phyloP scores from a whole-genome alignment of 768 basidiomycete species.

The Suillus fuscotomentosus region DNA sequence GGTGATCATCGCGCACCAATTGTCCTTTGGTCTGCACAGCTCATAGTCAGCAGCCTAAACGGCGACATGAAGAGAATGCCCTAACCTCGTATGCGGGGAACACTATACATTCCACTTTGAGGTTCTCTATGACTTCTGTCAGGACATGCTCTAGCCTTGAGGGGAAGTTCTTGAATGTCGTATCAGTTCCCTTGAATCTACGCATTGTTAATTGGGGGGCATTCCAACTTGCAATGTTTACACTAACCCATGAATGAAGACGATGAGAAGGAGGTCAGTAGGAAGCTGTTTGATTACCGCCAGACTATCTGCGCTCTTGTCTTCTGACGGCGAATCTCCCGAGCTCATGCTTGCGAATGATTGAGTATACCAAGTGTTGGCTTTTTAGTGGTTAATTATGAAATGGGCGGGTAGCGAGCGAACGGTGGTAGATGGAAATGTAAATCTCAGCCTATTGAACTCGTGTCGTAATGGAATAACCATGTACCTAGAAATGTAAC shows the following conservation, averaged over 20 bases:
- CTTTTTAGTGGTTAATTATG: too few relatives aligned
- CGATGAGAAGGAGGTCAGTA: conserved; percentile 54
- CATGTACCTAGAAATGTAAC: too few relatives aligned
- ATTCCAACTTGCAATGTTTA: not conserved
- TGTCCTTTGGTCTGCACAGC: conserved; percentile 78
- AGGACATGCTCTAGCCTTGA: conserved; percentile 76
- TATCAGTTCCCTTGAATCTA: conserved; percentile 61
- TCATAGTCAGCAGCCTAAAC: not conserved
- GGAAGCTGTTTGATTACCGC: conserved; percentile 14
- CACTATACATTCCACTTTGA: conserved; percentile 67
- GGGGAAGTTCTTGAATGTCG: conserved; percentile 79
- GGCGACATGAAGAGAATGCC: conserved; percentile 7
- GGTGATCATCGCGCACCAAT: conserved; percentile 50
- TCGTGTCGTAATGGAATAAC: too few relatives aligned
- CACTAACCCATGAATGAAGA: conserved; percentile 81
- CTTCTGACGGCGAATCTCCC: not conserved
- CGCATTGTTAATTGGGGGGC: conserved; percentile 6
- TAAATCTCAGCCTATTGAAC: too few relatives aligned
- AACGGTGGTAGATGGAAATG: too few relatives aligned
- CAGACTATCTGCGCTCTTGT: conserved; percentile 9
- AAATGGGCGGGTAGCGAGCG: too few relatives aligned
- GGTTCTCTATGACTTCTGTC: conserved; percentile 55
- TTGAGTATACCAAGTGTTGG: not conserved
- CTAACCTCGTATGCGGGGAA: conserved; percentile 88
- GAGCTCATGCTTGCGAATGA: not conserved